A percentile compares a stretch with the other conserved stretches of the same genome.
Evolutionary conservation across 257 asterid species (phyloP).

Genomic region (Solanum pimpinellifolium): DNA sequence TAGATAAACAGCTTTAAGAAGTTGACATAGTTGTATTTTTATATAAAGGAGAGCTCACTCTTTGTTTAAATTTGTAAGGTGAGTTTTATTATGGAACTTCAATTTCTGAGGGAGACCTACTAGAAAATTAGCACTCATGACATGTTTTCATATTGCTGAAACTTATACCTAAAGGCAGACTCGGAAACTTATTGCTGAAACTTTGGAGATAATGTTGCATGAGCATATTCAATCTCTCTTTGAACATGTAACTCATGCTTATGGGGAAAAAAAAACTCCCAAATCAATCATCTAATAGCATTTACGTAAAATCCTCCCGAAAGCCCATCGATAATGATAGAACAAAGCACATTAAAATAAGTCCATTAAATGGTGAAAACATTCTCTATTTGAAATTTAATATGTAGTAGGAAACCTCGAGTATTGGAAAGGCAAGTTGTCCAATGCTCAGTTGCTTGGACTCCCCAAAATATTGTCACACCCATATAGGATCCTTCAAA

Average conservation of each 20-base stretch:
- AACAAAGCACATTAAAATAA: not conserved
- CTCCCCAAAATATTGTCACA: not conserved
- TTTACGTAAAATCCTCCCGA: not conserved
- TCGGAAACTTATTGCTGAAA: not conserved
- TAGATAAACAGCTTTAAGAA: not conserved
- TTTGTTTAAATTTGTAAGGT: not conserved
- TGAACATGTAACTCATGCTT: not conserved
- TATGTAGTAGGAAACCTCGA: not conserved
- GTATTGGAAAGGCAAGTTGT: not conserved
- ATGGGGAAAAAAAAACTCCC: not conserved
- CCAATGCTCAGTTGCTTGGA: not conserved
- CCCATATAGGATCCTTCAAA: not conserved
- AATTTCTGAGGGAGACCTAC: not conserved
- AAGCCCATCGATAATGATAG: not conserved
- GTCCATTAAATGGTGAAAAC: not conserved
- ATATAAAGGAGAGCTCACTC: not conserved
- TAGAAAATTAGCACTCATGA: not conserved
- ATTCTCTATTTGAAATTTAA: not conserved
- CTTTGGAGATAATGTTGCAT: not conserved
- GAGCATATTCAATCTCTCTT: not conserved
- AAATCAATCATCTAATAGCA: not conserved
- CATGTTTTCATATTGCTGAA: not conserved
- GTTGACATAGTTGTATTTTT: not conserved
- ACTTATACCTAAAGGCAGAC: not conserved
- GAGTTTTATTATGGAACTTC: not conserved